Evolutionary conservation across 306 rosid genomes (phyloP).

Genomic region (Abrus pulchellus): DNA sequence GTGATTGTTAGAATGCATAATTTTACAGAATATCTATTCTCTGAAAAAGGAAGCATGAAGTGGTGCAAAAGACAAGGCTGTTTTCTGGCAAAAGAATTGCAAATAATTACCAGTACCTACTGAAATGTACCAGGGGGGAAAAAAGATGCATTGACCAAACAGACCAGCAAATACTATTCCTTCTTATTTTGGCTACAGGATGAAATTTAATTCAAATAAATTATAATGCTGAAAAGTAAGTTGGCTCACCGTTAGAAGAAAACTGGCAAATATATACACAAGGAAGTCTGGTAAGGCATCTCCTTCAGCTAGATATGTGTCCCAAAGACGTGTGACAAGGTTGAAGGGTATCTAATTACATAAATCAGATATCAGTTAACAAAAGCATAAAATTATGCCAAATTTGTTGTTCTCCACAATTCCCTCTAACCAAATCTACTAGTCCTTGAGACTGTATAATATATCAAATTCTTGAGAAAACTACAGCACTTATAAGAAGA

Average conservation of each 20-base stretch:
- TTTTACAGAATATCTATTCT: not conserved
- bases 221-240: not conserved
- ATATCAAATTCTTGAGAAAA: constrained; percentile 8
- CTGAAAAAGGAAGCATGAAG: not conserved
- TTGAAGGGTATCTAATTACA: constrained; percentile 83
- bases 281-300: constrained; percentile 98
- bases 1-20: not conserved
- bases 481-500: constrained; percentile 16
- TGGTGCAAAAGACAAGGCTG: constrained; percentile 18
- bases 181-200: not conserved
- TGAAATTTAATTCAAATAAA: constrained; percentile 38
- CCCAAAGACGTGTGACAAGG: constrained; percentile 97
- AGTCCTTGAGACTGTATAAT: constrained; percentile 25
- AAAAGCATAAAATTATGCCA: constrained; percentile 39
- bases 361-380: constrained; percentile 47
- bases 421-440: constrained; percentile 19
- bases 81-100: not conserved
- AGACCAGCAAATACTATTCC: not conserved
- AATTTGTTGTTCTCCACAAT: constrained; percentile 20
- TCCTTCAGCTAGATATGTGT: constrained; percentile 99
- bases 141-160: constrained; percentile 14
- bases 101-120: not conserved
- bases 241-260: constrained; percentile 90
- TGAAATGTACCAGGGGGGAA: not conserved
- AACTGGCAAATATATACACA: constrained; percentile 95